These are phyloP conservation scores for Lactarius hatsudake DNA, from an alignment of 768 basidiomycete genomes.

Conservation along the genomic window DNA sequence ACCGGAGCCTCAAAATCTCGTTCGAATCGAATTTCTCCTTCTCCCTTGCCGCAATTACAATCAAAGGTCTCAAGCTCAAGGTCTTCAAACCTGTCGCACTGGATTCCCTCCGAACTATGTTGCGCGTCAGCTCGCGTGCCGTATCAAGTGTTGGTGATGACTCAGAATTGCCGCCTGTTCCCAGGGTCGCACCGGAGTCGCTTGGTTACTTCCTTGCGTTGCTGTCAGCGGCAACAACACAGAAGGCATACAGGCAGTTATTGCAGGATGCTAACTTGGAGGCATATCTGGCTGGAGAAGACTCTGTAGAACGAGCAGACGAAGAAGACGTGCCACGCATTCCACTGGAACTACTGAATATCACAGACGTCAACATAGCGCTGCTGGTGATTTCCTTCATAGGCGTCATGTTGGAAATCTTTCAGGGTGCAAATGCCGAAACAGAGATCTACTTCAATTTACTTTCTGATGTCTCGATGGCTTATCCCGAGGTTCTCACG, in stretches of 20 bases:
- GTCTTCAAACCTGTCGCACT: slow-evolving; percentile 61
- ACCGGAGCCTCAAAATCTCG: slow-evolving; percentile 67
- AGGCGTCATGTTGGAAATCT: slow-evolving; percentile 68
- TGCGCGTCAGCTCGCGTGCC: slow-evolving; percentile 56
- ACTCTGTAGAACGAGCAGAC: slow-evolving; percentile 41
- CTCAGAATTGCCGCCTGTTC: slow-evolving; percentile 39
- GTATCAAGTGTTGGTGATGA: slow-evolving; percentile 32
- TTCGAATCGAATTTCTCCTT: slow-evolving; percentile 81
- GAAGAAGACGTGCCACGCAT: slow-evolving; percentile 48
- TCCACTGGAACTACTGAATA: slow-evolving; percentile 56
- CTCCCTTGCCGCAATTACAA: slow-evolving; percentile 75
- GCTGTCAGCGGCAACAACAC: slow-evolving; percentile 62
- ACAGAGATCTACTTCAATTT: slow-evolving; percentile 76
- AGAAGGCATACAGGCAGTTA: slow-evolving; percentile 54
- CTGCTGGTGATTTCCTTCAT: slow-evolving; percentile 73
- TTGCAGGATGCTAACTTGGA: slow-evolving; percentile 62
- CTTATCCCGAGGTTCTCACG: slow-evolving; percentile 69
- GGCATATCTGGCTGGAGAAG: slow-evolving; percentile 43
- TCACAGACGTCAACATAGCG: slow-evolving; percentile 60
- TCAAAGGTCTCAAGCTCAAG: slow-evolving; percentile 79
- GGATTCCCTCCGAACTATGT: slow-evolving; percentile 56
- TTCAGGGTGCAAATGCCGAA: slow-evolving; percentile 79
- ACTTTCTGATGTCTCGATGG: slow-evolving; percentile 63
- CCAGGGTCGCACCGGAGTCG: slow-evolving; percentile 54
- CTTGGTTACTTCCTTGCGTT: slow-evolving; percentile 80